Evolutionary conservation across 1,284 basidiomycete species (phyloP), one percentile per base, ranked within the genome.

Genomic region (Waitea zeae): DNA sequence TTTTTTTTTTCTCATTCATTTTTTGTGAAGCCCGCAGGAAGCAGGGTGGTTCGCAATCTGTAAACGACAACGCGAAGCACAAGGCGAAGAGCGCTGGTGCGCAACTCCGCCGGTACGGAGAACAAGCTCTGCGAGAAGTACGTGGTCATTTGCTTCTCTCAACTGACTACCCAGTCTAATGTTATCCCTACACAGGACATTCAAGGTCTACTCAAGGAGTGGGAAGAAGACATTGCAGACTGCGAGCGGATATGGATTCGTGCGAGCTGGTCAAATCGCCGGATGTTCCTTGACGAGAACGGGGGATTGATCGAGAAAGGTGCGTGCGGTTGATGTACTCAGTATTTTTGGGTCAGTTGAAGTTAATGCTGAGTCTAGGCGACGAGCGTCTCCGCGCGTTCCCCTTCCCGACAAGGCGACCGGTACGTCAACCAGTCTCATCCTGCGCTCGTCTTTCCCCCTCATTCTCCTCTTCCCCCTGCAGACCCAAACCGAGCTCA

Each of bases 21-120:
- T n/a, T n/a, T n/a, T n/a, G n/a, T n/a, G n/a, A n/a, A 95, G 89
- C 95, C 27, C 83, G 95, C 44, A 68, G 86, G 43, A 98, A 98
- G 54, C 95, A 99, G 61, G 95, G 95, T 53, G 95, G 95, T 1
- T 82, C 86, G 0, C 95, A 99, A 56, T 78, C 78, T 1, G 48
- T 82, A 2, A 95, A 97, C 47, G 95, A 99, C 53, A 87, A 90
- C 38, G 69, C 87, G 3, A 93, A 93, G 53, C 87, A 86, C 5
- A 74, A 76, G 39, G 95, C 95, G 0, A 86, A 89, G 48, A 93
- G 88, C 53, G 92, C 92, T 9, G 95, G 95, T 53, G 95, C 95
- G 1, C 74, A 75, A 58, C 66, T 99, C 12, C 81, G 95, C 51
- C 74, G 95, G 41, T 95, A 96, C 50, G 95, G 95, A 36, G 95